Conservation (phyloP, 148 eudicot species). For the Amaranthus palmeri region DNA sequence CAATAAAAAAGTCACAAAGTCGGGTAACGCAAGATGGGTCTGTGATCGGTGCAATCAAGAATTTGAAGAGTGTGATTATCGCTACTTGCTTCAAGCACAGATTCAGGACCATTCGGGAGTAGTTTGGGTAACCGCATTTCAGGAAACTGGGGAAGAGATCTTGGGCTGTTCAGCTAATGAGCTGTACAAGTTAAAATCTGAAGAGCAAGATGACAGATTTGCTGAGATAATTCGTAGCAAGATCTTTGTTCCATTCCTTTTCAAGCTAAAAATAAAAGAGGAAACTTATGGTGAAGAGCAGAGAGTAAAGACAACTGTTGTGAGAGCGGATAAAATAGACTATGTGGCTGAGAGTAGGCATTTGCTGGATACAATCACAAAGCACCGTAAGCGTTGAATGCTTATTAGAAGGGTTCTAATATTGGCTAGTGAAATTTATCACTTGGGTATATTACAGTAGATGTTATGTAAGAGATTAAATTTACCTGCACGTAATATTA, state of each 20-base stretch:
- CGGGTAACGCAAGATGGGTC: slow-evolving; percentile 70
- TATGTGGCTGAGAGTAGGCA: slow-evolving; percentile 52
- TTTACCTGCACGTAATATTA: background rate
- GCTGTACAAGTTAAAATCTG: slow-evolving; percentile 58
- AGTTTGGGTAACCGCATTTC: slow-evolving; percentile 92
- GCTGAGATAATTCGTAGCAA: slow-evolving; percentile 40
- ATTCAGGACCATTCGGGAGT: slow-evolving; percentile 84
- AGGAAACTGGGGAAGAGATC: slow-evolving; percentile 86
- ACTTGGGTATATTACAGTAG: background rate
- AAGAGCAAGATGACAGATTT: slow-evolving; percentile 50
- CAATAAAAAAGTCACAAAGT: slow-evolving; percentile 81
- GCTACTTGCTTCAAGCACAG: slow-evolving; percentile 92
- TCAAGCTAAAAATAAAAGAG: slow-evolving; percentile 87
- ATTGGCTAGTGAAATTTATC: background rate
- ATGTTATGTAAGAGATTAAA: background rate
- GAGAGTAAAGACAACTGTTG: slow-evolving; percentile 73
- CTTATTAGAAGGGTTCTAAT: background rate
- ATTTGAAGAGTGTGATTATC: slow-evolving; percentile 89
- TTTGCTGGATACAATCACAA: slow-evolving; percentile 47
- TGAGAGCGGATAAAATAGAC: slow-evolving; percentile 76
- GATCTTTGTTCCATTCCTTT: slow-evolving; percentile 47
- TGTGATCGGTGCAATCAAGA: slow-evolving; percentile 96
- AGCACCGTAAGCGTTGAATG: slow-evolving; percentile 17
- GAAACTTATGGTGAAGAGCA: slow-evolving; percentile 93
- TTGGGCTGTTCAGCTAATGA: slow-evolving; percentile 82